These are phyloP conservation scores for Claviceps arundinis DNA, from an alignment of 2,329 filamentous ascomycete genomes.

Conservation along the genomic window DNA sequence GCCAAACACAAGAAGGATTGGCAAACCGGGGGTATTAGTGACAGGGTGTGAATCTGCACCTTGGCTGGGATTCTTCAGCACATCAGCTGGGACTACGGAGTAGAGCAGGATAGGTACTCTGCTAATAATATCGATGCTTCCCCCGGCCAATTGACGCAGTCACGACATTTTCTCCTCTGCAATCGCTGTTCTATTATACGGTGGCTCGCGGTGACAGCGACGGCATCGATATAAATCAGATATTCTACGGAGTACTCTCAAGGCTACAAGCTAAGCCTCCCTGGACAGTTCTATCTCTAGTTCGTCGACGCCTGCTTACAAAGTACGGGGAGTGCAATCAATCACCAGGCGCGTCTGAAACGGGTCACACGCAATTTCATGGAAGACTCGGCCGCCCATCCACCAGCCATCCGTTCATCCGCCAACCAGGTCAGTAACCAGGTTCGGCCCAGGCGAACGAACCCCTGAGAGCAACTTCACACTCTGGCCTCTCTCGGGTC, in stretches of 20 bases:
- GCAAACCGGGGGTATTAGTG: background rate
- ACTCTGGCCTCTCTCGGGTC: conserved; percentile 5
- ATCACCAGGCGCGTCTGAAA: background rate
- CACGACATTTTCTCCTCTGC: background rate
- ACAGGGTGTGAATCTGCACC: background rate
- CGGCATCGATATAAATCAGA: background rate
- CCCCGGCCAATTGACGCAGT: background rate
- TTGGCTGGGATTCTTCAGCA: background rate
- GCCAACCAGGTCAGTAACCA: conserved; percentile 2
- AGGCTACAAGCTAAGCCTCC: background rate
- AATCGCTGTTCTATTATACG: background rate
- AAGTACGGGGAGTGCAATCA: background rate
- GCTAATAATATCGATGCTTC: background rate
- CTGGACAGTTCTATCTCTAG: background rate
- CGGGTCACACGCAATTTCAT: conserved; percentile 3
- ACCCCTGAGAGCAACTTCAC: conserved; percentile 2
- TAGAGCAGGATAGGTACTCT: background rate
- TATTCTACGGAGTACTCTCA: background rate
- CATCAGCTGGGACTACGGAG: background rate
- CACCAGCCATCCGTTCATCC: background rate
- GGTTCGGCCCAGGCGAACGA: conserved; percentile 3
- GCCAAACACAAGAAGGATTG: background rate
- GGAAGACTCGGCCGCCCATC: background rate
- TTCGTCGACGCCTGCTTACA: background rate
- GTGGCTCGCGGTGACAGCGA: background rate